Percentiles rank a stretch among this genome's conserved stretches.
Evolutionary conservation across 2,329 filamentous ascomycete species (phyloP).

Genomic region (Fusarium sp.): DNA sequence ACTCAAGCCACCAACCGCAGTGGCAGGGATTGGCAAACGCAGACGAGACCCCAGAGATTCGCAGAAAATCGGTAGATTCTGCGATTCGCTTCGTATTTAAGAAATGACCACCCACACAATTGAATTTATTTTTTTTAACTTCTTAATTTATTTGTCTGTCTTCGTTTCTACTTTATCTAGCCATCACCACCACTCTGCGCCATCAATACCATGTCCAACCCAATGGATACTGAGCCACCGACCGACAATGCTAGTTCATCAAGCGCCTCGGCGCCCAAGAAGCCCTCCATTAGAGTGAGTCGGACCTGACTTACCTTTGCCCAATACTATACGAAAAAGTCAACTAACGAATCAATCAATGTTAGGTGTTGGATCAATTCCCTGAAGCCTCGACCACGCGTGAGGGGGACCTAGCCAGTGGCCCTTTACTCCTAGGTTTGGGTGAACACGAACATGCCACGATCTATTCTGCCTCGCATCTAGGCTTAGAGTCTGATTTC

Average conservation of each 20-base stretch:
- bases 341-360: not conserved
- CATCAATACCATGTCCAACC: slow-evolving; percentile 4
- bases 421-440: not conserved
- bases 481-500: not conserved
- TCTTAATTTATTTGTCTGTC: not conserved
- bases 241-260: not conserved
- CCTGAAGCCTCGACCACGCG: not conserved
- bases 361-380: not conserved
- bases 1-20: too few species aligned
- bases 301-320: too few species aligned
- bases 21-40: not conserved
- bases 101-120: not conserved
- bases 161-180: not conserved
- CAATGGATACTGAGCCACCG: not conserved
- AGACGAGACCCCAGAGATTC: not conserved
- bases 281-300: slow-evolving; percentile 1
- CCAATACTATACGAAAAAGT: not conserved
- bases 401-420: not conserved
- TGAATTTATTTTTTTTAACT: not conserved
- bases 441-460: not conserved
- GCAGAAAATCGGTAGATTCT: not conserved
- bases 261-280: not conserved
- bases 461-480: not conserved
- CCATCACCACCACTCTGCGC: not conserved
- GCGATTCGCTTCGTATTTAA: not conserved